Evolutionary conservation across 2,329 filamentous ascomycete species (phyloP).

Genomic region (Diaporthe destruens): DNA sequence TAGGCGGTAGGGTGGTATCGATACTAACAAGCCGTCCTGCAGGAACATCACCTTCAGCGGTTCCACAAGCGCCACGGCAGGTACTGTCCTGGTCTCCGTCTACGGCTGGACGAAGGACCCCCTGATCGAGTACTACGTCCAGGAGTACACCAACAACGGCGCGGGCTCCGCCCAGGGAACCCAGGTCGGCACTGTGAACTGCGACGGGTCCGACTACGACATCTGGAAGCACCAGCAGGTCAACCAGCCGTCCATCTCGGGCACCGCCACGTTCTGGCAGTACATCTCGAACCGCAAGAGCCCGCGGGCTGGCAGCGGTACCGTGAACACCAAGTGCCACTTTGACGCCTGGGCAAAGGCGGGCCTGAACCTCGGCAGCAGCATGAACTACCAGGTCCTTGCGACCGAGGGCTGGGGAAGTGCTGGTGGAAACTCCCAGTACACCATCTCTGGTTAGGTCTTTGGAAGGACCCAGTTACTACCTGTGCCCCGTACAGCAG

Average conservation of each 20-base stretch:
- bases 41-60: conserved; percentile 50
- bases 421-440: conserved; percentile 49
- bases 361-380: conserved; percentile 60
- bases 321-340: conserved; percentile 62
- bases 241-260: conserved; percentile 60
- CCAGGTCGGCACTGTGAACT: conserved; percentile 49
- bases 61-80: conserved; percentile 43
- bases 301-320: conserved; percentile 60
- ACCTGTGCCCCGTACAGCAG: neutral
- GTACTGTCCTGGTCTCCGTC: conserved; percentile 51
- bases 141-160: conserved; percentile 51
- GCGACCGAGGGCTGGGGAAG: conserved; percentile 62
- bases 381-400: conserved; percentile 64
- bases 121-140: conserved; percentile 55
- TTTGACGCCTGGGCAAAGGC: conserved; percentile 63
- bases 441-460: conserved; percentile 44
- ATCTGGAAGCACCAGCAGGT: conserved; percentile 52
- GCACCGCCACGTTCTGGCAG: conserved; percentile 63
- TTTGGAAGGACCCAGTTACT: neutral
- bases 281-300: conserved; percentile 61
- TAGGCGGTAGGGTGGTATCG: neutral
- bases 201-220: conserved; percentile 52
- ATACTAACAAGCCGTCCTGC: neutral
- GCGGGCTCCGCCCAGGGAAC: conserved; percentile 49
- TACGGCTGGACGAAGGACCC: conserved; percentile 56